A percentile compares a stretch with the other conserved stretches of the same genome.
Evolutionary conservation across 306 rosid species (phyloP).

Genomic region (Prunus persica): DNA sequence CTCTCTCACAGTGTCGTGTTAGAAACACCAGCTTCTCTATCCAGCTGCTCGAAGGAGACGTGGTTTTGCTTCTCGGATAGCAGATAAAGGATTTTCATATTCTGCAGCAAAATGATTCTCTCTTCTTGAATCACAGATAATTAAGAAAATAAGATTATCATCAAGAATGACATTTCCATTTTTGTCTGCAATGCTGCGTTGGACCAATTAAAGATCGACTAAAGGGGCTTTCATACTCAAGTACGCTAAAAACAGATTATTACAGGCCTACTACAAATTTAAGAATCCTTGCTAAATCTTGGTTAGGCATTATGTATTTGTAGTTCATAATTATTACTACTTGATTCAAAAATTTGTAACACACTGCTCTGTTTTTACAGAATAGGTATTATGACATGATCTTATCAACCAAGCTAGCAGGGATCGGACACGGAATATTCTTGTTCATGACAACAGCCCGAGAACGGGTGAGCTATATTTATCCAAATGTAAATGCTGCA

Average conservation of each 20-base stretch:
- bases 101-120: neutral
- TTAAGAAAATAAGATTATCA: neutral
- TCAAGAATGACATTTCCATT: neutral
- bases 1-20: neutral
- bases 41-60: neutral
- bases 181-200: neutral
- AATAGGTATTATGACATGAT: constrained; percentile 91
- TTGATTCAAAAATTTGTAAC: constrained; percentile 1
- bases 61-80: neutral
- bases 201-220: neutral
- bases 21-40: neutral
- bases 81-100: neutral
- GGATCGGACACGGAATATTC: constrained; percentile 79
- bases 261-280: neutral
- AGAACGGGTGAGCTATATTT: constrained; percentile 78
- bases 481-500: constrained; percentile 88
- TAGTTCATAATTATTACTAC: neutral
- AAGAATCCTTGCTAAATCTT: neutral
- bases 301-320: neutral
- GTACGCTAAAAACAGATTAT: neutral
- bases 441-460: constrained; percentile 85
- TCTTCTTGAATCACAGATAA: neutral
- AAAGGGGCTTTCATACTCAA: neutral
- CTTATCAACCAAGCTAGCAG: constrained; percentile 83
- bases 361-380: constrained; percentile 43